Conservation (phyloP, 495 filamentous ascomycete genomes). For the Echria macrotheca region DNA sequence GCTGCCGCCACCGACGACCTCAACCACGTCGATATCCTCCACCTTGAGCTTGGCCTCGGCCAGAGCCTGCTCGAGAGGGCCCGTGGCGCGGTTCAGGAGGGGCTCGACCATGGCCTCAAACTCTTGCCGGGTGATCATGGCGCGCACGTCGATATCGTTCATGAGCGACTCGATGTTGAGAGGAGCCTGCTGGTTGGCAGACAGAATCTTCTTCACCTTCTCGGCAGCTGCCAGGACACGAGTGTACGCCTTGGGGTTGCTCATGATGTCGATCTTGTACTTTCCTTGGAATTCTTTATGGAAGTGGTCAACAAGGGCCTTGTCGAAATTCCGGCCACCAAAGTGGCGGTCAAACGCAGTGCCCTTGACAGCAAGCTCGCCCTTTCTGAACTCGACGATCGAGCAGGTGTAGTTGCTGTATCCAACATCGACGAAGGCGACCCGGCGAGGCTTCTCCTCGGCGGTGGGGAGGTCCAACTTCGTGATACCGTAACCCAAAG, state of each 20-base stretch:
- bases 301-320: slow-evolving; percentile 89
- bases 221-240: slow-evolving; percentile 84
- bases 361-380: slow-evolving; percentile 87
- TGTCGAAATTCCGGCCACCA: slow-evolving; percentile 95
- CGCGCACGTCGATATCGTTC: slow-evolving; percentile 90
- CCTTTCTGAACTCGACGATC: slow-evolving; percentile 95
- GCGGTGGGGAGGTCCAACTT: slow-evolving; percentile 83
- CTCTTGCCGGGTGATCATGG: slow-evolving; percentile 89
- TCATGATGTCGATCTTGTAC: slow-evolving; percentile 84
- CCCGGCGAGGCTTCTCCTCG: slow-evolving; percentile 90
- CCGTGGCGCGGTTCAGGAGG: slow-evolving; percentile 65
- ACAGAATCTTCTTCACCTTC: slow-evolving; percentile 98
- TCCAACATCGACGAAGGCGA: slow-evolving; percentile 92
- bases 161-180: slow-evolving; percentile 97
- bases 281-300: slow-evolving; percentile 90
- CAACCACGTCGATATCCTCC: slow-evolving; percentile 90
- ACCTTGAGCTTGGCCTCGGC: slow-evolving; percentile 81
- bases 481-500: slow-evolving; percentile 95
- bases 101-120: slow-evolving; percentile 87
- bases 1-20: slow-evolving; percentile 91
- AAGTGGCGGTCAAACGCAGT: slow-evolving; percentile 96
- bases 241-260: slow-evolving; percentile 80
- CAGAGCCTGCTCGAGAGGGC: slow-evolving; percentile 82
- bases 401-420: slow-evolving; percentile 93
- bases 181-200: slow-evolving; percentile 90